These are phyloP conservation scores for Chlorella sp. DNA, from an alignment of 139 green algal genomes.

Conservation along the genomic window DNA sequence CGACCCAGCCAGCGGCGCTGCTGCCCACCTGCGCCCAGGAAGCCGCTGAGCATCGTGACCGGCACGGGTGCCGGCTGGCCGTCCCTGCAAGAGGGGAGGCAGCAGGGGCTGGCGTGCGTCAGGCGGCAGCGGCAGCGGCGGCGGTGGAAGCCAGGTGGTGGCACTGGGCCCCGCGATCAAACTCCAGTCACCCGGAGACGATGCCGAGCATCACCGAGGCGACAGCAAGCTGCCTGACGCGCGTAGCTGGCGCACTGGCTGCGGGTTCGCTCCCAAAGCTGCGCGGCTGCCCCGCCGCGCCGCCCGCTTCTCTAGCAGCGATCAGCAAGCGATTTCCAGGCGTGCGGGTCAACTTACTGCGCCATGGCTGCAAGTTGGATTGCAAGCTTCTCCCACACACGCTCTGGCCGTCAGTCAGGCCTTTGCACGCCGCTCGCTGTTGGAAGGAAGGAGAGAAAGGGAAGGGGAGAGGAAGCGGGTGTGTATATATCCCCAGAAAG, in stretches of 20 bases:
- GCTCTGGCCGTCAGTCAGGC: too few species aligned
- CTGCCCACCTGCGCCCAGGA: conserved; percentile 71
- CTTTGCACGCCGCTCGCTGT: too few species aligned
- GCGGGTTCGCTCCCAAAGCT: neutral
- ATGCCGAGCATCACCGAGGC: neutral
- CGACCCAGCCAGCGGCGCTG: neutral
- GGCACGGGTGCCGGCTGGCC: conserved; percentile 41
- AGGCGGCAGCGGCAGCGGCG: neutral
- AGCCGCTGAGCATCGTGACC: conserved; percentile 84
- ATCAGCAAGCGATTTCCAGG: neutral
- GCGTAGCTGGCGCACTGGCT: neutral
- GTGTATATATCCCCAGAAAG: too few species aligned
- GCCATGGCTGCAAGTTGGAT: neutral
- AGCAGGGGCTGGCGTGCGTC: neutral
- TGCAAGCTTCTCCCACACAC: too few species aligned
- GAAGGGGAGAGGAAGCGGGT: too few species aligned
- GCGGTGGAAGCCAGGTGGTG: neutral
- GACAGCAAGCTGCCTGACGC: neutral
- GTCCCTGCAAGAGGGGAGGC: neutral
- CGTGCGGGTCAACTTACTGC: neutral
- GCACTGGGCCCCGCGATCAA: neutral
- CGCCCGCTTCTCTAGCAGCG: neutral
- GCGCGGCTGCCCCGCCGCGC: neutral
- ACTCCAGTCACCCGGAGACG: neutral
- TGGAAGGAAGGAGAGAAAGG: too few species aligned